Evolutionary conservation across 202 grass and related monocot species (phyloP).

Genomic region (Digitaria exilis): DNA sequence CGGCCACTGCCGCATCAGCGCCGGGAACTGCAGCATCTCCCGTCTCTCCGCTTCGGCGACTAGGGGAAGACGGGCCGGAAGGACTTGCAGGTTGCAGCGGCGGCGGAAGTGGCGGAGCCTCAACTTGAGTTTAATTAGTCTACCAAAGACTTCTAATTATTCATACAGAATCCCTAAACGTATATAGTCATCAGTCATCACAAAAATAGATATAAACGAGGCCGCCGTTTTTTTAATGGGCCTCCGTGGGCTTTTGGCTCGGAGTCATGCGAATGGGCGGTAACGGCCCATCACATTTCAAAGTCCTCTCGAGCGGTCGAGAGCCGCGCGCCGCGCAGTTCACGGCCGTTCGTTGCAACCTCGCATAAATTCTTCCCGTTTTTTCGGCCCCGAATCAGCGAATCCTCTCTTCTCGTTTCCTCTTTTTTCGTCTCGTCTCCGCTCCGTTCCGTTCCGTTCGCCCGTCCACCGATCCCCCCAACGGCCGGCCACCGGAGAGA

Average conservation of each 20-base stretch:
- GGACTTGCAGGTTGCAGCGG: neutral
- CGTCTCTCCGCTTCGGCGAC: neutral
- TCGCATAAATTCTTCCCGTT: constrained; percentile 1
- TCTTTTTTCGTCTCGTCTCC: neutral
- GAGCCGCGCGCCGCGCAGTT: neutral
- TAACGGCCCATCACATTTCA: neutral
- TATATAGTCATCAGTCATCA: too few relatives aligned
- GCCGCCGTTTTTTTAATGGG: neutral
- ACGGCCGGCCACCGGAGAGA: neutral
- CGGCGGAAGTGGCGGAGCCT: neutral
- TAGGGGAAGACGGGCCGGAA: too few relatives aligned
- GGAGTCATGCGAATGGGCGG: neutral
- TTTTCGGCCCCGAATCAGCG: neutral
- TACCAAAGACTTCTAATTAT: too few relatives aligned
- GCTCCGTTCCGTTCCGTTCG: neutral
- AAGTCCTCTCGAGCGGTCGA: neutral
- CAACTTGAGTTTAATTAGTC: neutral
- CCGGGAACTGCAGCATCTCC: constrained; percentile 90
- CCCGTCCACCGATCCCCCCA: neutral
- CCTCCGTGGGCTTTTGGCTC: neutral
- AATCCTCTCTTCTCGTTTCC: neutral
- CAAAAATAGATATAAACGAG: neutral
- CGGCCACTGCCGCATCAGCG: constrained; percentile 89
- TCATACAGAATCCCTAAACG: too few relatives aligned
- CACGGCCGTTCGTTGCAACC: neutral